phyloP scores from a whole-genome alignment of 2,329 filamentous ascomycete genomes.

The Calonectria crousiana region DNA sequence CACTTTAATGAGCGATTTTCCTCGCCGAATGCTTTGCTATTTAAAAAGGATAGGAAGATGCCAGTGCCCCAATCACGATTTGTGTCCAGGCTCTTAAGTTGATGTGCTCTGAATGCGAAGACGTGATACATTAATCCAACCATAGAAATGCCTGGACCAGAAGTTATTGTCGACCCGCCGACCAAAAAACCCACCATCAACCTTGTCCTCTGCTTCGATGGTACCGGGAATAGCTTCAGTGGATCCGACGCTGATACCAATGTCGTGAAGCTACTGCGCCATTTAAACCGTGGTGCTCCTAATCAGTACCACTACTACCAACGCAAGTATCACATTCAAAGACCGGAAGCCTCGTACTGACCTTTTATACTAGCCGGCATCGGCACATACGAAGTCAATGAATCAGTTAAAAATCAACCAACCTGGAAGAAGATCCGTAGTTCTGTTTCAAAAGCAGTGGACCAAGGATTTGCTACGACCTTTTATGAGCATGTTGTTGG shows the following conservation, averaged over 20 bases:
- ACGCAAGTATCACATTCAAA: conserved; percentile 44
- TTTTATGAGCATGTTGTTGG: conserved; percentile 65
- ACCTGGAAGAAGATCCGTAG: conserved; percentile 50
- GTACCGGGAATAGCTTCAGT: conserved; percentile 60
- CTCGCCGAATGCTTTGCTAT: neutral
- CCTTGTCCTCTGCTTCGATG: conserved; percentile 63
- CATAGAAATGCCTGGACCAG: neutral
- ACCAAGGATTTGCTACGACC: conserved; percentile 58
- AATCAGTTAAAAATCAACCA: conserved; percentile 54
- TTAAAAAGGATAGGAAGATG: neutral
- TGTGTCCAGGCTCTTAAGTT: neutral
- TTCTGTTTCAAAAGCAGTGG: conserved; percentile 53
- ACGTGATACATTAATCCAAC: neutral
- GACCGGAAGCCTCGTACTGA: neutral
- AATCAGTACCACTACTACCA: conserved; percentile 65
- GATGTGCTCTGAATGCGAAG: neutral
- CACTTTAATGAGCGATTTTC: neutral
- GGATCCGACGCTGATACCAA: conserved; percentile 64
- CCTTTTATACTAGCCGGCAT: conserved; percentile 54
- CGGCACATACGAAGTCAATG: conserved; percentile 61
- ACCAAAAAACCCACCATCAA: conserved; percentile 45
- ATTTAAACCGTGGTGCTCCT: conserved; percentile 59
- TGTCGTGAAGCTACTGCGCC: conserved; percentile 63
- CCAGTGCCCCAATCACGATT: neutral
- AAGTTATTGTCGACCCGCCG: neutral